Conservation (phyloP, 495 filamentous ascomycete genomes). For the Mytilinidion resinicola region DNA sequence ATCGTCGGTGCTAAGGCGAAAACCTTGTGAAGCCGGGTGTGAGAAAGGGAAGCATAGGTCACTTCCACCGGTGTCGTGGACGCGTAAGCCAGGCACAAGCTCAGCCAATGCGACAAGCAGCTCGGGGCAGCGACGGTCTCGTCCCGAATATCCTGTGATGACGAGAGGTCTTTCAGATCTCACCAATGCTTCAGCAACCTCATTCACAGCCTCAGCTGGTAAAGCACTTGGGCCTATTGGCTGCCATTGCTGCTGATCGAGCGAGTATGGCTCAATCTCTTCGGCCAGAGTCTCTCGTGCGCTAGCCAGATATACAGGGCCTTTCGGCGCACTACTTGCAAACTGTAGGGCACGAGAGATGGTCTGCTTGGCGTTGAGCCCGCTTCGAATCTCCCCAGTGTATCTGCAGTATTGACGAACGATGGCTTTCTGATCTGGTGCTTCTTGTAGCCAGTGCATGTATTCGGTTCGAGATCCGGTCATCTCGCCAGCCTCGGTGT, state of each 20-base stretch:
- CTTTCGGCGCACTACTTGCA: conserved; percentile 15
- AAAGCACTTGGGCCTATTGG: conserved; percentile 16
- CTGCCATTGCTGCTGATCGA: conserved; percentile 11
- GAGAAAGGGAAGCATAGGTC: conserved; percentile 23
- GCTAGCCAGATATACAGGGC: conserved; percentile 18
- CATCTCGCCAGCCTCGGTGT: conserved; percentile 24
- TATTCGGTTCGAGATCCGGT: conserved; percentile 23
- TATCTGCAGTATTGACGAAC: conserved; percentile 23
- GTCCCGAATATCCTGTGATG: conserved; percentile 23
- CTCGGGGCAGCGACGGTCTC: conserved; percentile 10
- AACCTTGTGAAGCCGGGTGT: conserved; percentile 15
- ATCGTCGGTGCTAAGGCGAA: conserved; percentile 9
- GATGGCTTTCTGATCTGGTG: conserved; percentile 23
- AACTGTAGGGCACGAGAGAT: conserved; percentile 23
- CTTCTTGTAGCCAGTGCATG: conserved; percentile 29
- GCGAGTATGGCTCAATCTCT: conserved; percentile 14
- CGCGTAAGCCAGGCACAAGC: conserved; percentile 14
- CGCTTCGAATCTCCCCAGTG: conserved; percentile 18
- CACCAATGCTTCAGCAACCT: conserved; percentile 15
- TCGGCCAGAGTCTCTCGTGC: conserved; percentile 18
- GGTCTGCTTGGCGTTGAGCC: conserved; percentile 16
- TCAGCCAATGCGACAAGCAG: conserved; percentile 17
- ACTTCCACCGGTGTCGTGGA: conserved; percentile 21
- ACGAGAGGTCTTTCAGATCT: conserved; percentile 17
- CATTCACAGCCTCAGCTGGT: conserved; percentile 7